These are phyloP conservation scores for Sphaerulina vaccinii DNA, from an alignment of 2,329 filamentous ascomycete genomes.

Conservation along the genomic window DNA sequence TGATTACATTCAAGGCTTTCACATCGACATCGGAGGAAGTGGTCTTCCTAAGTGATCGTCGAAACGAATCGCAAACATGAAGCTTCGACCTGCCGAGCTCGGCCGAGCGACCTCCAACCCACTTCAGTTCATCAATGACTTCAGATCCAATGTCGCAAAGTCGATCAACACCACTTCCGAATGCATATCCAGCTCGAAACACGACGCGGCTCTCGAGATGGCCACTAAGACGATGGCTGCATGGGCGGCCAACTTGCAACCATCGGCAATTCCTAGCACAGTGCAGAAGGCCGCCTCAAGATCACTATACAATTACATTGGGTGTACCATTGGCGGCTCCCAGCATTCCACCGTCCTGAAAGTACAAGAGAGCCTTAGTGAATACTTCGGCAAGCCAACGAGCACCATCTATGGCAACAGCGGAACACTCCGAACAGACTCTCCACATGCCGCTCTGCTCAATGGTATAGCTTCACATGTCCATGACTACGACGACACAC, in stretches of 20 bases:
- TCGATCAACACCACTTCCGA: not conserved
- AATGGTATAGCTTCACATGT: slow-evolving; percentile 58
- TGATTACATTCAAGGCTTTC: not conserved
- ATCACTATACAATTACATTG: slow-evolving; percentile 56
- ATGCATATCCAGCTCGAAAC: not conserved
- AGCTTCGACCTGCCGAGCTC: slow-evolving; percentile 10
- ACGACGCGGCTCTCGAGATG: slow-evolving; percentile 36
- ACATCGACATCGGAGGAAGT: not conserved
- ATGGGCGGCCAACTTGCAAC: slow-evolving; percentile 48
- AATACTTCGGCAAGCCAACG: slow-evolving; percentile 42
- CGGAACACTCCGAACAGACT: slow-evolving; percentile 40
- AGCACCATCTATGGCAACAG: slow-evolving; percentile 38
- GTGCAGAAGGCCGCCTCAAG: slow-evolving; percentile 48
- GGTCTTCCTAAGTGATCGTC: too few species aligned
- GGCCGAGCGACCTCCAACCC: slow-evolving; percentile 4
- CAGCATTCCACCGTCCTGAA: slow-evolving; percentile 47
- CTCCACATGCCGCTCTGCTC: slow-evolving; percentile 52
- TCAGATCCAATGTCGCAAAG: not conserved
- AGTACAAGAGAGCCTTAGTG: slow-evolving; percentile 38
- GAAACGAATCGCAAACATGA: not conserved
- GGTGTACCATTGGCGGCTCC: slow-evolving; percentile 54
- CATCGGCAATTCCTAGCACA: slow-evolving; percentile 41
- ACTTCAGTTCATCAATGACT: not conserved
- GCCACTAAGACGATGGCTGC: slow-evolving; percentile 49
- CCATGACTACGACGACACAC: slow-evolving; percentile 59